phyloP scores from a whole-genome alignment of 495 filamentous ascomycete genomes.

The Penicillium simplicissimum region DNA sequence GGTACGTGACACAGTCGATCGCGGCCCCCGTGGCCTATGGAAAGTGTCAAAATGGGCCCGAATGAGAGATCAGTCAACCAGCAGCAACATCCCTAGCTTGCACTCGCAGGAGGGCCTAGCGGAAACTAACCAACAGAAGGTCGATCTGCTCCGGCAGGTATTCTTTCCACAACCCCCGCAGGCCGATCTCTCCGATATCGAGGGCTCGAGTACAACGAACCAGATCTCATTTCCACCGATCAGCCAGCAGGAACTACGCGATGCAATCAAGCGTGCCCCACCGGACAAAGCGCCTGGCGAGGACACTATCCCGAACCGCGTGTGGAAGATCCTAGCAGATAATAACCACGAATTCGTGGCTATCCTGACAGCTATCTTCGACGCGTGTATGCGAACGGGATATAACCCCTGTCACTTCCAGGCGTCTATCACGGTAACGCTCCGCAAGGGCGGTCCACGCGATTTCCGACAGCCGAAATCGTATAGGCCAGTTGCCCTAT shows the following conservation, averaged over 20 bases:
- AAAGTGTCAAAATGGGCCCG: no score
- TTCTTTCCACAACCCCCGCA: constrained; percentile 28
- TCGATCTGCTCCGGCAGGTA: constrained; percentile 10
- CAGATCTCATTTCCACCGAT: neutral
- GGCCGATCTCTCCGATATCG: constrained; percentile 29
- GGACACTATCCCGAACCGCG: constrained; percentile 24
- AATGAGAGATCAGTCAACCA: constrained; percentile 1
- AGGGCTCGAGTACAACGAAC: neutral
- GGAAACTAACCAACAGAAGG: constrained; percentile 18
- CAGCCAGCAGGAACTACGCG: neutral
- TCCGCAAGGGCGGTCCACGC: no score
- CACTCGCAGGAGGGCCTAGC: constrained; percentile 1
- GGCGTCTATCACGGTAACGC: no score
- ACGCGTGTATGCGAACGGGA: constrained; percentile 18
- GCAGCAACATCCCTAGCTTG: constrained; percentile 6
- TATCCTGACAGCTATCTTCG: constrained; percentile 21
- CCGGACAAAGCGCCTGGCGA: constrained; percentile 30
- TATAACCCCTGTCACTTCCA: neutral
- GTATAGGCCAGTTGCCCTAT: no score
- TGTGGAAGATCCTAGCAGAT: constrained; percentile 14
- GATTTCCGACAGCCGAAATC: no score
- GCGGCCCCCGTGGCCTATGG: constrained; percentile 15
- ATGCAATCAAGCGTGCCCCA: constrained; percentile 16
- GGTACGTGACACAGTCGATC: neutral
- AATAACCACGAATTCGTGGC: neutral